A percentile compares a stretch with the other conserved stretches of the same genome.
phyloP scores from a whole-genome alignment of 129 eudicot genomes.

The Pittosporum tobira region DNA sequence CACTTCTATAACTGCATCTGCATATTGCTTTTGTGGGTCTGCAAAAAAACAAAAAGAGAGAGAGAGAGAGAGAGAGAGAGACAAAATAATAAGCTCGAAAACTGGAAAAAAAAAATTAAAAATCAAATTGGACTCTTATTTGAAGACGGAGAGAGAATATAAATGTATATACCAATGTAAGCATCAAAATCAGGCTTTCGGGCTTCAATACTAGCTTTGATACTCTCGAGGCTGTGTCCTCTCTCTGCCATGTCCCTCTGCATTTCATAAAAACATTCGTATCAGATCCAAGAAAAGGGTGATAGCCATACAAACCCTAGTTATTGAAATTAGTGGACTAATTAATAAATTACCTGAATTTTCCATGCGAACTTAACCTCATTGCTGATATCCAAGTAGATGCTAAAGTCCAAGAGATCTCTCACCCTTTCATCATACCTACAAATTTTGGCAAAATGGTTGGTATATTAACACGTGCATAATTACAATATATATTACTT shows the following conservation, averaged over 20 bases:
- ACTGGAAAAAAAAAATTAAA: neutral
- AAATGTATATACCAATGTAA: conserved; percentile 60
- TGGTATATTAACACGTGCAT: neutral
- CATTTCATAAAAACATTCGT: conserved; percentile 7
- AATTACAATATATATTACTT: too few species aligned
- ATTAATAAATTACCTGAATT: conserved; percentile 56
- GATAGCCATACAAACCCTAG: neutral
- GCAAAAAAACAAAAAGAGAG: conserved; percentile 7
- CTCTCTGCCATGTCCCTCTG: conserved; percentile 99
- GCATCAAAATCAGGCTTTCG: conserved; percentile 98
- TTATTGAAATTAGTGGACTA: neutral
- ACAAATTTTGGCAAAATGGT: neutral
- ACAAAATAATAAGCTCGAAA: too few species aligned
- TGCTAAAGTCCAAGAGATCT: conserved; percentile 89
- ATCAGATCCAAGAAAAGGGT: neutral
- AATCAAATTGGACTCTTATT: neutral
- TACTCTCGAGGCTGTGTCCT: conserved; percentile 99
- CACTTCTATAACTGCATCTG: conserved; percentile 95
- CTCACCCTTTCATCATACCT: conserved; percentile 87
- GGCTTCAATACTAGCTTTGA: conserved; percentile 98
- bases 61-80: too few species aligned
- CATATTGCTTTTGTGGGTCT: conserved; percentile 97
- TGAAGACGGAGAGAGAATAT: neutral
- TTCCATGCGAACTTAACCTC: conserved; percentile 98
- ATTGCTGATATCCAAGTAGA: conserved; percentile 90